phyloP scores from a whole-genome alignment of 2,329 filamentous ascomycete genomes.

The Microsporum canis region DNA sequence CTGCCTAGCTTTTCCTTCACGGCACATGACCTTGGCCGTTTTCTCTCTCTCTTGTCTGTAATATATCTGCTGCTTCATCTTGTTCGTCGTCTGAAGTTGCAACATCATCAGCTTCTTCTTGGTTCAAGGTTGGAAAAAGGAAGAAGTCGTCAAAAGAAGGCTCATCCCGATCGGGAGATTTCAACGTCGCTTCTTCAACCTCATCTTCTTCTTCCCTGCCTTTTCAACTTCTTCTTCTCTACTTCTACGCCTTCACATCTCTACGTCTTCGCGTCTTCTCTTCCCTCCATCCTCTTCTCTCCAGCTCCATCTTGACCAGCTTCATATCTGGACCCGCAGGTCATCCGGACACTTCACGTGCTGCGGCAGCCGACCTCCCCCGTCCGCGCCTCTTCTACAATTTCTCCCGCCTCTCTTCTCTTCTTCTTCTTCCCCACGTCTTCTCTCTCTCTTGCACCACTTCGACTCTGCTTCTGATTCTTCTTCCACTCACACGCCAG shows the following conservation, averaged over 20 bases:
- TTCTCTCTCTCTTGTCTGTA: background rate
- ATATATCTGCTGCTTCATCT: background rate
- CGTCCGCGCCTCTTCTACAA: slow-evolving; percentile 3
- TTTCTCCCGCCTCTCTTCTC: background rate
- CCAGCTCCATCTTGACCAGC: background rate
- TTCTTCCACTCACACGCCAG: background rate
- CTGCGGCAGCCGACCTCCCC: slow-evolving; percentile 2
- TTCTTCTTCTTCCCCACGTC: background rate
- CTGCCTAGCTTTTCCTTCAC: background rate
- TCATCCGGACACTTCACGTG: slow-evolving; percentile 14
- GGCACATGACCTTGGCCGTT: background rate
- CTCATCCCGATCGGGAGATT: background rate
- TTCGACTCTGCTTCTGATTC: background rate
- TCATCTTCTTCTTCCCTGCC: background rate
- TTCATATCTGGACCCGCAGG: slow-evolving; percentile 7
- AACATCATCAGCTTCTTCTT: background rate
- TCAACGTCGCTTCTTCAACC: background rate
- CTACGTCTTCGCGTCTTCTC: background rate
- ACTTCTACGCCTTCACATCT: background rate
- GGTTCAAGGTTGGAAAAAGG: background rate
- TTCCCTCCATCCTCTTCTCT: background rate
- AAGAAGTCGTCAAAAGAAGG: background rate
- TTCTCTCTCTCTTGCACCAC: background rate
- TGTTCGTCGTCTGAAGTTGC: background rate
- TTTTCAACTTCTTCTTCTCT: background rate